phyloP scores from a whole-genome alignment of 1,284 basidiomycete species.

The Leccinum fallax region DNA sequence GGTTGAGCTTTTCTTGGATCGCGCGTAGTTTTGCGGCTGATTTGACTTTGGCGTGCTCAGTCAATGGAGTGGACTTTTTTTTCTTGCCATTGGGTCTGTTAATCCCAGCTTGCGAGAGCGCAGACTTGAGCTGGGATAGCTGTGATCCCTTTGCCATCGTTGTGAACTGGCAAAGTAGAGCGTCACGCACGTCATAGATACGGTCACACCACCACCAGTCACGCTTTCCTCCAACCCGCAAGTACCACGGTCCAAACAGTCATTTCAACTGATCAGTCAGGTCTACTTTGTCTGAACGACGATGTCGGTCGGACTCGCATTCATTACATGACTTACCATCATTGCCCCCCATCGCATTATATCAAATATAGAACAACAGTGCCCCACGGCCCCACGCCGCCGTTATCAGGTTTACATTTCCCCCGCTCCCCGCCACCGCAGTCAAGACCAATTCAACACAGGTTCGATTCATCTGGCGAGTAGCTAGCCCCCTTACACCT shows the following conservation, averaged over 20 bases:
- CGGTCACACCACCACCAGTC: constrained; percentile 4
- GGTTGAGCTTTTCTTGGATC: constrained; percentile 87
- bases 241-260: background rate
- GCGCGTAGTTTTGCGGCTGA: constrained; percentile 79
- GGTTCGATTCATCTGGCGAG: background rate
- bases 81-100: constrained; percentile 69
- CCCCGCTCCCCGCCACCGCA: background rate
- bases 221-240: background rate
- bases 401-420: background rate
- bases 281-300: background rate
- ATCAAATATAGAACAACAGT: background rate
- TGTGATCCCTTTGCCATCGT: constrained; percentile 76
- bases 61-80: constrained; percentile 55
- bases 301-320: background rate
- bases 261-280: background rate
- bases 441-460: constrained; percentile 5
- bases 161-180: background rate
- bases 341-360: background rate
- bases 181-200: constrained; percentile 8
- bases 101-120: constrained; percentile 77
- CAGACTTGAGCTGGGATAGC: constrained; percentile 85
- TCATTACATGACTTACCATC: background rate
- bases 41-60: constrained; percentile 79
- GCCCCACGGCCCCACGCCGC: background rate
- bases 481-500: background rate